Conservation (phyloP, 805 yeast genomes). For the Pichia membranifaciens region DNA sequence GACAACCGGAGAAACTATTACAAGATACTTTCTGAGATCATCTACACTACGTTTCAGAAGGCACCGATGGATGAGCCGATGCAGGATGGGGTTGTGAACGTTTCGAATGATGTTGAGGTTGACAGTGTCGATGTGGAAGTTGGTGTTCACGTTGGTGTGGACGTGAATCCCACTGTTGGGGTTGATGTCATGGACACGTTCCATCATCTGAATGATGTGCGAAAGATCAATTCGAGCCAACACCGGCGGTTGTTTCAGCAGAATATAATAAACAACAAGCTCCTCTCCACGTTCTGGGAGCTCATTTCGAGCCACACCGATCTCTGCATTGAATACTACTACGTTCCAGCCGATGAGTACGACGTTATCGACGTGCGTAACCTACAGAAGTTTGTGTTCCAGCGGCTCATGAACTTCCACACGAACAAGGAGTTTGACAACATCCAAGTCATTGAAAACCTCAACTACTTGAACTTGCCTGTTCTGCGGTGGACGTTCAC, state of each 20-base stretch:
- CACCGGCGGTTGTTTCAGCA: constrained; percentile 2
- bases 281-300: constrained; percentile 23
- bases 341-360: constrained; percentile 9
- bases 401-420: constrained; percentile 11
- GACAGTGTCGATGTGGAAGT: constrained; percentile 5
- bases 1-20: constrained; percentile 18
- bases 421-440: neutral
- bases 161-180: constrained; percentile 16
- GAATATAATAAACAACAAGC: constrained; percentile 8
- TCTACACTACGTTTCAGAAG: constrained; percentile 8
- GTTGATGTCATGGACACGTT: constrained; percentile 25
- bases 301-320: constrained; percentile 17
- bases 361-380: neutral
- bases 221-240: constrained; percentile 1
- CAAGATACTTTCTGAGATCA: constrained; percentile 14
- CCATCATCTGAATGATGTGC: constrained; percentile 18
- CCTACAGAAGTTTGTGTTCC: constrained; percentile 7
- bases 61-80: constrained; percentile 6
- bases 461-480: constrained; percentile 38
- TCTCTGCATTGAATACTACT: constrained; percentile 19
- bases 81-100: neutral
- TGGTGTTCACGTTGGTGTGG: constrained; percentile 15
- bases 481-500: constrained; percentile 37
- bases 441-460: constrained; percentile 17
- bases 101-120: neutral